Percentiles rank a stretch among this genome's conserved stretches.
Conservation (phyloP, 2,329 filamentous ascomycete genomes). For the Nothophoma quercina region DNA sequence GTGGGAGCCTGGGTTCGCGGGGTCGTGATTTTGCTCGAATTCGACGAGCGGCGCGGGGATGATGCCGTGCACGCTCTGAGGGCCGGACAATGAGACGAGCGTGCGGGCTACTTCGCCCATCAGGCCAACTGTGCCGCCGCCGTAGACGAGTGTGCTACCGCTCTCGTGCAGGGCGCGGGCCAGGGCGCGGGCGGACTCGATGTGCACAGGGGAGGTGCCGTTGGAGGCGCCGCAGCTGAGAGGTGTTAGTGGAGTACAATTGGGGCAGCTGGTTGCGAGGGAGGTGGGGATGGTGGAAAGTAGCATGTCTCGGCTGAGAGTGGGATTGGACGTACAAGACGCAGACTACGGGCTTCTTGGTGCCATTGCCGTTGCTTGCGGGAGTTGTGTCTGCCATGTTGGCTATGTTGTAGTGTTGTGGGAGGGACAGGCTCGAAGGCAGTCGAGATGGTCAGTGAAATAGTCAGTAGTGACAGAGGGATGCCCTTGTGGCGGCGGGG, state of each 20-base stretch:
- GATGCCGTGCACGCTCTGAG: slow-evolving; percentile 85
- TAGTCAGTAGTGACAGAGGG: background rate
- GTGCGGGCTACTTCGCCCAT: slow-evolving; percentile 95
- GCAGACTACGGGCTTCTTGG: slow-evolving; percentile 73
- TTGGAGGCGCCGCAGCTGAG: slow-evolving; percentile 78
- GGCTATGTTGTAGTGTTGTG: background rate
- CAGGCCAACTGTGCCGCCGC: slow-evolving; percentile 89
- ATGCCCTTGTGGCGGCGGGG: slow-evolving; percentile 7
- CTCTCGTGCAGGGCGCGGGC: slow-evolving; percentile 76
- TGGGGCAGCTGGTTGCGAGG: background rate
- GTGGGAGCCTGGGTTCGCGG: slow-evolving; percentile 51
- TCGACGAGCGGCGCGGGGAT: slow-evolving; percentile 86
- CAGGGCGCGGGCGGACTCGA: slow-evolving; percentile 79
- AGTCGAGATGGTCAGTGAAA: no score
- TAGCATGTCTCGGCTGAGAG: no score
- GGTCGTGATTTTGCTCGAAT: slow-evolving; percentile 72
- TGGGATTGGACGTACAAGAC: slow-evolving; percentile 72
- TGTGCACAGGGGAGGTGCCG: slow-evolving; percentile 76
- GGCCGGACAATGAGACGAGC: slow-evolving; percentile 82
- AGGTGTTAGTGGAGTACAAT: slow-evolving; percentile 24
- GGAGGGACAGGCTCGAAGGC: background rate
- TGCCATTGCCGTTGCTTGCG: slow-evolving; percentile 13
- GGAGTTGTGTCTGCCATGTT: slow-evolving; percentile 26
- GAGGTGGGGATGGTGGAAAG: slow-evolving; percentile 1
- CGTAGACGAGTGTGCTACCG: slow-evolving; percentile 88